Percentiles rank a stretch among this genome's conserved stretches.
Evolutionary conservation across 2,329 filamentous ascomycete genomes (phyloP).

Genomic region (Phialophora macrospora): DNA sequence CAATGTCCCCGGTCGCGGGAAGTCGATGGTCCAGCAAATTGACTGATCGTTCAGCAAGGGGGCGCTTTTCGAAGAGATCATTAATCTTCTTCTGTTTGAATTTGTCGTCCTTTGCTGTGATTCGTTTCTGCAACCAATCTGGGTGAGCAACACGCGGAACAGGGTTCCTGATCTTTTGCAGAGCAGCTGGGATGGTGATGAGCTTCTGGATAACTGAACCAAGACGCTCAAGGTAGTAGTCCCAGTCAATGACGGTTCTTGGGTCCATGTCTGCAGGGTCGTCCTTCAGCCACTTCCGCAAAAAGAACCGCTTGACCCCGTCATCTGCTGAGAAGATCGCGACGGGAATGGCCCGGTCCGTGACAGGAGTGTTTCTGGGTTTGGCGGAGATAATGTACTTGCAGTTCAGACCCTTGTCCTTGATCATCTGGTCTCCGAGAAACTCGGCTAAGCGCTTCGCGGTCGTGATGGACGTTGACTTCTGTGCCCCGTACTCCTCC

Average conservation of each 20-base stretch:
- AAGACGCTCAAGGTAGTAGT: constrained; percentile 94
- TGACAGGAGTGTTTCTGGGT: constrained; percentile 88
- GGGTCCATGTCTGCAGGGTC: constrained; percentile 91
- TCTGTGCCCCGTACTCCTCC: constrained; percentile 93
- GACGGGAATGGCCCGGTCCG: constrained; percentile 90
- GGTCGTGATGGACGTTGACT: constrained; percentile 99
- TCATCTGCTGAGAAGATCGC: constrained; percentile 97
- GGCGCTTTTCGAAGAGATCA: constrained; percentile 71
- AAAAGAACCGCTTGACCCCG: constrained; percentile 81
- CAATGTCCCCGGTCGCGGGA: constrained; percentile 68
- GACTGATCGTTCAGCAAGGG: constrained; percentile 56
- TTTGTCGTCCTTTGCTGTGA: constrained; percentile 93
- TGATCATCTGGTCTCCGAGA: constrained; percentile 96
- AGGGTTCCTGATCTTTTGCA: constrained; percentile 93
- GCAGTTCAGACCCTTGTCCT: constrained; percentile 98
- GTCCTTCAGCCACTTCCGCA: constrained; percentile 95
- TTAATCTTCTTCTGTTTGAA: constrained; percentile 99
- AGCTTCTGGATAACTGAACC: constrained; percentile 98
- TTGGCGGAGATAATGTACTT: constrained; percentile 96
- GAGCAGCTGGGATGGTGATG: constrained; percentile 94
- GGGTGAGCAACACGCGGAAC: constrained; percentile 92
- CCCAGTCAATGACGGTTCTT: constrained; percentile 88
- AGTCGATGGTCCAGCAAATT: constrained; percentile 65
- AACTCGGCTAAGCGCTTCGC: constrained; percentile 95
- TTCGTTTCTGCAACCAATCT: constrained; percentile 92